Percentiles rank a stretch among this genome's conserved stretches.
Evolutionary conservation across 2,329 filamentous ascomycete genomes (phyloP).

Genomic region (Botryosphaeria dothidea): DNA sequence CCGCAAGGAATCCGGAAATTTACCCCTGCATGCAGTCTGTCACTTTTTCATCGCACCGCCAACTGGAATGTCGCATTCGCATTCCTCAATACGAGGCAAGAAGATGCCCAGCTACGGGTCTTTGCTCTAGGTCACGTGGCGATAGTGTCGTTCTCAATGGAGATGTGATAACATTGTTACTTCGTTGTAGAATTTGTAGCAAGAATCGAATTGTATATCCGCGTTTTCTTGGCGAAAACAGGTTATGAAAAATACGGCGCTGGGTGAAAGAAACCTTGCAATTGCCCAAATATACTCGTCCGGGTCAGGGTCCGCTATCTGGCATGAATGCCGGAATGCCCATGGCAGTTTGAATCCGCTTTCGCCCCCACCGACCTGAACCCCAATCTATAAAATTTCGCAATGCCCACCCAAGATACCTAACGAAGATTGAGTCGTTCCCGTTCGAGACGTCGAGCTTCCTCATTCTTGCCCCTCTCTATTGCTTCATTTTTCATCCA

Average conservation of each 20-base stretch:
- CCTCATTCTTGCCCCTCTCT: slow-evolving; percentile 32
- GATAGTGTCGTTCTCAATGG: not conserved
- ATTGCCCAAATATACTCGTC: not conserved
- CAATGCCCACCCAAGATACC: not conserved
- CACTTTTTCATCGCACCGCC: not conserved
- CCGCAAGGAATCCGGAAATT: not conserved
- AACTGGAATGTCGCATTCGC: not conserved
- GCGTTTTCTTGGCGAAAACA: not conserved
- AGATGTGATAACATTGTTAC: not conserved
- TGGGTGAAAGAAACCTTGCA: not conserved
- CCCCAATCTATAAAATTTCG: not conserved
- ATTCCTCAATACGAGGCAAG: not conserved
- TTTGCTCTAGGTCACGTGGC: not conserved
- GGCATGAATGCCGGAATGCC: not conserved
- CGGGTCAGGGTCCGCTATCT: not conserved
- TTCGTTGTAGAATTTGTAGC: not conserved
- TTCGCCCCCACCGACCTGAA: not conserved
- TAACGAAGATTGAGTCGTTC: slow-evolving; percentile 4
- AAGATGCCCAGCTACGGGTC: not conserved
- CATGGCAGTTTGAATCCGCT: not conserved
- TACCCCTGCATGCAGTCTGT: not conserved
- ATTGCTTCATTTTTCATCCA: slow-evolving; percentile 31
- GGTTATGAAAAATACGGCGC: not conserved
- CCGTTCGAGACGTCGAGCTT: slow-evolving; percentile 4
- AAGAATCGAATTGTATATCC: not conserved